Base-by-base conservation (phyloP, 371 early-diverging fungal genomes). In the Zychaea mexicana region DNA sequence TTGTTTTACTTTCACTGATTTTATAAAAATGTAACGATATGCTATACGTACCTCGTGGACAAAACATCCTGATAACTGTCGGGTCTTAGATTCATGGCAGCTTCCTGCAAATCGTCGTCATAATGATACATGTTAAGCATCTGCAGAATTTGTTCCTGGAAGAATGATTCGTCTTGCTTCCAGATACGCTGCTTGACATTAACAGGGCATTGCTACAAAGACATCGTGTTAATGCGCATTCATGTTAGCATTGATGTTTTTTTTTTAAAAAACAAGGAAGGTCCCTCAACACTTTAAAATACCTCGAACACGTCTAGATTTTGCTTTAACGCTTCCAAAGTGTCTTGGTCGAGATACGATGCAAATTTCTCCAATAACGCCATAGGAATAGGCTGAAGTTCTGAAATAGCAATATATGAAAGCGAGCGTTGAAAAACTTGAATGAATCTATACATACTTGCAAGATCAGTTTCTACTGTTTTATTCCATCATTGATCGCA, bases 321-420 rank as follows among this genome's bases (percentile, higher is more conserved):
- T 12, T 57, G 58, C 26, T 80, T 82, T 22, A 90, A 71, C 26
- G 74, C 69, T 19, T 82, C 72, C 28, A 85, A 71, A 22, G 83
- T 75, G 9, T 83, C 81, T 15, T 81, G 77, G 0, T 77, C 75
- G 33, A 89, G 74, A 63, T 79, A 66, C 28, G 62, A 68, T 7
- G 86, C 88, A 55, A 82, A 83, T 46, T 80, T 82, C 21, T 77
- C 75, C 27, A 90, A 68, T 5, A 90, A 75, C 9, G 86, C 74
- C 69, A 90, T 81, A 13, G 91, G 89, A 22, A 90, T 77, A 12
- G 86, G 79, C 55, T 85, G 89, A 71, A 90, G 81, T 5, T 78
- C 68, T 3, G 84, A 78, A 0, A 83, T 72, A 22, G 75, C 72
- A 30, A 90, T 80, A 58, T 88, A 88, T 17, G 81, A 81, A 53